Conservation (phyloP, 345 rosid genomes). For the Gossypium turneri region DNA sequence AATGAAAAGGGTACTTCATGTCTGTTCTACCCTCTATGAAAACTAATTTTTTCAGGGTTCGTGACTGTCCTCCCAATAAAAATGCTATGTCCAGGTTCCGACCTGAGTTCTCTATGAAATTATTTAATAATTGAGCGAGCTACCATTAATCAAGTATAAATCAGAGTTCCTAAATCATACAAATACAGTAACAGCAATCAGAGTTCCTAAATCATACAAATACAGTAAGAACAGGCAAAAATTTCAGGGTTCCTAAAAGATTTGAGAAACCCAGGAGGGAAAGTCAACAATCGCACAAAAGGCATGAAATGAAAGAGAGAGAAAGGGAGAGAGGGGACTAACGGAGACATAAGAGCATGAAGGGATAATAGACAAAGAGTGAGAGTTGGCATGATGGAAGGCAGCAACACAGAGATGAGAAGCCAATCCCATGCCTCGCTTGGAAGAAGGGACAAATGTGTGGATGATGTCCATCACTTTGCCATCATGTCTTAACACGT, state of each 20-base stretch:
- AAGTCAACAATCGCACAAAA: neutral
- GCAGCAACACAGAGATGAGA: slow-evolving; percentile 78
- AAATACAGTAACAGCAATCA: neutral
- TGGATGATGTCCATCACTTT: slow-evolving; percentile 72
- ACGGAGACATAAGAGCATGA: slow-evolving; percentile 88
- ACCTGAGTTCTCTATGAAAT: neutral
- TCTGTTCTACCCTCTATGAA: too few species aligned
- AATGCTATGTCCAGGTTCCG: too few species aligned
- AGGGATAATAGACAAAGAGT: slow-evolving; percentile 63
- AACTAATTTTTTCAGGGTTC: too few species aligned
- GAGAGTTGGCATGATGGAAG: slow-evolving; percentile 61
- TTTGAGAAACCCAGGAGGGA: neutral
- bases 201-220: neutral
- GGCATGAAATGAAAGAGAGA: neutral
- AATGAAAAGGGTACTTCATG: too few species aligned
- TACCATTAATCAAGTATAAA: neutral
- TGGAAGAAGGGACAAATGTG: slow-evolving; percentile 73
- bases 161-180: neutral
- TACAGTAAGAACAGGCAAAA: neutral
- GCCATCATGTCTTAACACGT: slow-evolving; percentile 49
- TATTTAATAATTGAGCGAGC: neutral
- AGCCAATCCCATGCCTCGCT: slow-evolving; percentile 83
- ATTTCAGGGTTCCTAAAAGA: neutral
- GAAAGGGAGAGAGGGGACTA: slow-evolving; percentile 11
- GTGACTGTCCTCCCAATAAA: too few species aligned